Evolutionary conservation across 441 rosid genomes (phyloP).

Genomic region (Adansonia madagascariensis): DNA sequence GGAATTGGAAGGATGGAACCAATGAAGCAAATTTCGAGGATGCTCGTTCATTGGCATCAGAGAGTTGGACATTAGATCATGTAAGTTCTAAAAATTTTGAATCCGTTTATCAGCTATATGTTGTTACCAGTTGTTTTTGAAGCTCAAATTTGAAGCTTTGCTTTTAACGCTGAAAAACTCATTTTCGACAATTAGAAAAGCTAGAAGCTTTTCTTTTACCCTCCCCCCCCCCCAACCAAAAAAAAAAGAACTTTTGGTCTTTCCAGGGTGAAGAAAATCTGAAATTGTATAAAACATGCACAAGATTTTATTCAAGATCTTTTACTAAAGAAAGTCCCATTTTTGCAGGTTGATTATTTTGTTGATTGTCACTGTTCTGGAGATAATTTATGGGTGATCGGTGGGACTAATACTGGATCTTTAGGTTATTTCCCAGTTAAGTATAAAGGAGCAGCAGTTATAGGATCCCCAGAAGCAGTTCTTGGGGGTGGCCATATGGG

Average conservation of each 20-base stretch:
- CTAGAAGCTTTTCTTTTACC: not conserved
- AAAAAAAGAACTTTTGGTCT: not conserved
- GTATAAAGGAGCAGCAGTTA: slow-evolving; percentile 43
- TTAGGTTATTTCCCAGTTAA: slow-evolving; percentile 85
- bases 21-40: slow-evolving; percentile 66
- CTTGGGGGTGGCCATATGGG: slow-evolving; percentile 82
- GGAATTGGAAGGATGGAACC: slow-evolving; percentile 77
- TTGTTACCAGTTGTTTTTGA: not conserved
- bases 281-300: not conserved
- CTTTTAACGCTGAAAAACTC: not conserved
- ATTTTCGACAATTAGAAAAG: not conserved
- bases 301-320: not conserved
- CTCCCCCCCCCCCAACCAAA: too few species aligned
- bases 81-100: slow-evolving; percentile 38
- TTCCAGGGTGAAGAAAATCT: not conserved
- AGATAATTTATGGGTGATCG: slow-evolving; percentile 82
- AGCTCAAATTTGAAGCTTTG: not conserved
- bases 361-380: slow-evolving; percentile 78
- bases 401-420: slow-evolving; percentile 77
- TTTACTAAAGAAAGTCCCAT: not conserved
- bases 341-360: slow-evolving; percentile 84
- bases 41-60: slow-evolving; percentile 82
- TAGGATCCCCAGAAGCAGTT: slow-evolving; percentile 75
- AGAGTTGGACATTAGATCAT: slow-evolving; percentile 70
- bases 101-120: too few species aligned